phyloP scores from a whole-genome alignment of 148 eudicot species.

The Spergularia bocconei region DNA sequence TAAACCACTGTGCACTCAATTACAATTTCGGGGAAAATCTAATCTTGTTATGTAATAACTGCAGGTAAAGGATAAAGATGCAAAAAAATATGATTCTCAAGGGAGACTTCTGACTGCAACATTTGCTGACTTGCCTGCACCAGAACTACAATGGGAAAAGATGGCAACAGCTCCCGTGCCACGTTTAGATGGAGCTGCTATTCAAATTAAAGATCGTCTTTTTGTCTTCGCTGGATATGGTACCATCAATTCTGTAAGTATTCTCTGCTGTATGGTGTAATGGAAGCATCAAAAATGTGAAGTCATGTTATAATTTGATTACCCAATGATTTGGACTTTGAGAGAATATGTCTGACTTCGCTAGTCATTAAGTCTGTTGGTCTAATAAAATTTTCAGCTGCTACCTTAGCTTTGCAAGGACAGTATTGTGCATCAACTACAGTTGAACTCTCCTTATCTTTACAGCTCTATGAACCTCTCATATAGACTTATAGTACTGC shows the following conservation, averaged over 20 bases:
- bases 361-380: background rate
- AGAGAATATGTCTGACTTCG: background rate
- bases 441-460: background rate
- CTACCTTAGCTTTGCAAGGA: background rate
- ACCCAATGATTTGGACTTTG: background rate
- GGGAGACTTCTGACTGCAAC: slow-evolving; percentile 70
- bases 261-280: background rate
- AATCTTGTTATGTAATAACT: background rate
- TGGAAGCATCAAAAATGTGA: background rate
- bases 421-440: background rate
- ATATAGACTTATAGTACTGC: too few relatives aligned
- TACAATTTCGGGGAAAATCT: background rate
- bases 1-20: background rate
- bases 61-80: slow-evolving; percentile 32
- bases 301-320: background rate
- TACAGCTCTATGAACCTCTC: too few relatives aligned
- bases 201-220: slow-evolving; percentile 79
- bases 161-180: slow-evolving; percentile 80
- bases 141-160: slow-evolving; percentile 82
- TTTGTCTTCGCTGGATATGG: slow-evolving; percentile 96
- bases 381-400: background rate
- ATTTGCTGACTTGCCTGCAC: slow-evolving; percentile 86
- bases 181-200: slow-evolving; percentile 95
- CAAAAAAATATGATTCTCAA: slow-evolving; percentile 26
- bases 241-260: slow-evolving; percentile 79